Percentiles rank a stretch among this genome's conserved stretches.
These are phyloP conservation scores for Chaetomium fimeti DNA, from an alignment of 495 filamentous ascomycete species.

Conservation along the genomic window DNA sequence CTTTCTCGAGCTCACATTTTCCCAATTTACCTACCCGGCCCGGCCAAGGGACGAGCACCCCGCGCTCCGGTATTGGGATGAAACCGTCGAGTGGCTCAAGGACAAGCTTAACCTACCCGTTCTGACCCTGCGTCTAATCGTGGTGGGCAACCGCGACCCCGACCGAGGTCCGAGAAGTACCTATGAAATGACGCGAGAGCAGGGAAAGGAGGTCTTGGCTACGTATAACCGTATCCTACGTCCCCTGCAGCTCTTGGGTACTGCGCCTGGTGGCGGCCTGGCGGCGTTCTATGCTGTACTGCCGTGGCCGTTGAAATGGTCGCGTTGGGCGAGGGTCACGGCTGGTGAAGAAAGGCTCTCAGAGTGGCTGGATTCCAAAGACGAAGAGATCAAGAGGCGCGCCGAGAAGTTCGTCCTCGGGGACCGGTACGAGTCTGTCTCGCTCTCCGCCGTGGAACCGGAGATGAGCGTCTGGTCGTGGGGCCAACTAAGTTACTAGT, in stretches of 20 bases:
- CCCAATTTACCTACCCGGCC: background rate
- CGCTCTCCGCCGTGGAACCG: background rate
- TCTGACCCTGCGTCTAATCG: slow-evolving; percentile 9
- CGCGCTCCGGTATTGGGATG: background rate
- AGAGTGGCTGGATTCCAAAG: background rate
- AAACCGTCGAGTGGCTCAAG: slow-evolving; percentile 1
- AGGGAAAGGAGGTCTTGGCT: background rate
- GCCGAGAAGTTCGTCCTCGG: slow-evolving; percentile 10
- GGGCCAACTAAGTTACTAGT: background rate
- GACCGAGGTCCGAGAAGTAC: background rate
- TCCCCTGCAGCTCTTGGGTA: background rate
- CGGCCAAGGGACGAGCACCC: background rate
- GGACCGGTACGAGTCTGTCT: slow-evolving; percentile 4
- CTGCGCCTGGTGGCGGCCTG: background rate
- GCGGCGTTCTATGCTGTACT: slow-evolving; percentile 2
- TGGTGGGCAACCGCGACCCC: background rate
- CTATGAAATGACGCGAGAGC: background rate
- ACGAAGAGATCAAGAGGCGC: background rate
- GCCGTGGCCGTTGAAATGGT: slow-evolving; percentile 1
- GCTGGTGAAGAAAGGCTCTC: too few relatives aligned
- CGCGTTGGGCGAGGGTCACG: background rate
- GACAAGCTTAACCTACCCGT: slow-evolving; percentile 9
- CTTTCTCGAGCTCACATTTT: slow-evolving; percentile 13
- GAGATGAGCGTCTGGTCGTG: background rate
- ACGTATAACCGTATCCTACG: background rate